A percentile compares a stretch with the other conserved stretches of the same genome.
Evolutionary conservation across 2,329 filamentous ascomycete species (phyloP).

Genomic region (Lasiodiplodia sp.): DNA sequence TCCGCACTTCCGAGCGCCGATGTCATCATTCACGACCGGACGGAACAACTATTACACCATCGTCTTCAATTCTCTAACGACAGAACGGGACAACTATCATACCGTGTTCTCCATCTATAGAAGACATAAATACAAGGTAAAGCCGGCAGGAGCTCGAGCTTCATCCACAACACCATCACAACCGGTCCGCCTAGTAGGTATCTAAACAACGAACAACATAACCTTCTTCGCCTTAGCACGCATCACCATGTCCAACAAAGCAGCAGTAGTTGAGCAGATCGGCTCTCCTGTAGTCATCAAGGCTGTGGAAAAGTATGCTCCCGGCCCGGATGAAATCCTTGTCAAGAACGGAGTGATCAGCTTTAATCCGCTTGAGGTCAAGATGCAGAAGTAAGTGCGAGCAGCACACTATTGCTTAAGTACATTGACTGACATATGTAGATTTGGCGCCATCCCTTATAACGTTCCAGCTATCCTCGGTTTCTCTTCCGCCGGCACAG

Average conservation of each 20-base stretch:
- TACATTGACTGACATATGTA: neutral
- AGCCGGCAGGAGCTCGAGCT: neutral
- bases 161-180: neutral
- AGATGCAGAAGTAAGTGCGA: conserved; percentile 38
- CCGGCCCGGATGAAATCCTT: conserved; percentile 33
- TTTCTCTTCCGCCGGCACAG: conserved; percentile 39
- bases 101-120: neutral
- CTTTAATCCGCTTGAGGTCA: conserved; percentile 43
- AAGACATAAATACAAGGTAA: neutral
- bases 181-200: neutral
- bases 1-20: neutral
- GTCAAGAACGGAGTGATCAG: conserved; percentile 40
- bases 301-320: conserved; percentile 13
- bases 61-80: neutral
- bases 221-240: neutral
- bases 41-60: neutral
- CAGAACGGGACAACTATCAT: neutral
- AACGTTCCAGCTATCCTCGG: conserved; percentile 40
- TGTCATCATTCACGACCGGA: neutral
- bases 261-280: conserved; percentile 5
- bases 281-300: conserved; percentile 12
- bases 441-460: conserved; percentile 32
- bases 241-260: conserved; percentile 11
- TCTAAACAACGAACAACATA: neutral
- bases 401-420: conserved; percentile 26